Evolutionary conservation across 176 grass and related monocot species (phyloP).

Genomic region (Metroxylon sagu): DNA sequence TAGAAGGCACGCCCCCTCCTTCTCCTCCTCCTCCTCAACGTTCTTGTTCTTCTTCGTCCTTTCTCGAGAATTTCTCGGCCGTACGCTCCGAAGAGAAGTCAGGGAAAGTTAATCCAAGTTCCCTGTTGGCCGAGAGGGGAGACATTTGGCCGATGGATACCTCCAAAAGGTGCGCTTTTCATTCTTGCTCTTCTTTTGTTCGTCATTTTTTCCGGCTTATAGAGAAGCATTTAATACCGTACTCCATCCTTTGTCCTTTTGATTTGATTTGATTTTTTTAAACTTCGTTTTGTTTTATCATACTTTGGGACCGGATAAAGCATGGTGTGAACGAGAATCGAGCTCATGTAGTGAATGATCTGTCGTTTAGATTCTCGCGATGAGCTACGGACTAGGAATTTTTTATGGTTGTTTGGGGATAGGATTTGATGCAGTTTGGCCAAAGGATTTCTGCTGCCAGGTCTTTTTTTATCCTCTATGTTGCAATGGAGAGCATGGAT

Average conservation of each 20-base stretch:
- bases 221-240: neutral
- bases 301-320: too few relatives aligned
- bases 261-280: conserved; percentile 4
- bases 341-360: too few relatives aligned
- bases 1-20: neutral
- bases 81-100: neutral
- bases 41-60: conserved; percentile 2
- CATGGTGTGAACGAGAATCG: too few relatives aligned
- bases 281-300: neutral
- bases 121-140: neutral
- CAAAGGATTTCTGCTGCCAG: too few relatives aligned
- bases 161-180: conserved; percentile 25
- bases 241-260: neutral
- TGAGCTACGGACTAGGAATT: neutral
- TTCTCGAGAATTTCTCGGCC: neutral
- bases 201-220: too few relatives aligned
- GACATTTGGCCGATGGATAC: conserved; percentile 1
- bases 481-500: too few relatives aligned
- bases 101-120: neutral
- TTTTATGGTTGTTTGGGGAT: too few relatives aligned
- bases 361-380: neutral
- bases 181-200: too few relatives aligned
- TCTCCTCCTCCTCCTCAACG: neutral
- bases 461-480: too few relatives aligned
- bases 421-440: too few relatives aligned